Evolutionary conservation across 768 basidiomycete species (phyloP).

Genomic region (Hygrophorus pudorinus): DNA sequence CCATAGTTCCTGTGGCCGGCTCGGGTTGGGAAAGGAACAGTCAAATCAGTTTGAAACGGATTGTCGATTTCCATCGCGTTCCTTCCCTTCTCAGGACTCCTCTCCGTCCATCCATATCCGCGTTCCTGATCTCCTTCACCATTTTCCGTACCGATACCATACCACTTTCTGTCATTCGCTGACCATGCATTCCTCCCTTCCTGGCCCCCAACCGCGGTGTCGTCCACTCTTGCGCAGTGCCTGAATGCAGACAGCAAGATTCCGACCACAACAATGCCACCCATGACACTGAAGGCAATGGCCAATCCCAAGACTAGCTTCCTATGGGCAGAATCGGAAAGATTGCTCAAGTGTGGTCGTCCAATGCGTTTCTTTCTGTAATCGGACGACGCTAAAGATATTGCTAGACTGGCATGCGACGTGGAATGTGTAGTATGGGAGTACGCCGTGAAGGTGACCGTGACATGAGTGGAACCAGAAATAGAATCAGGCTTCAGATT

Average conservation of each 20-base stretch:
- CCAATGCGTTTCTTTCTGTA: conserved; percentile 28
- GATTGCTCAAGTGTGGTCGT: conserved; percentile 20
- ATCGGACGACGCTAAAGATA: conserved; percentile 33
- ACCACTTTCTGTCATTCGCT: conserved; percentile 61
- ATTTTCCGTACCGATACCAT: conserved; percentile 37
- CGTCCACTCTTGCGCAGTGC: conserved; percentile 46
- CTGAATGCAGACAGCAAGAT: conserved; percentile 46
- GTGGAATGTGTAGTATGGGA: conserved; percentile 58
- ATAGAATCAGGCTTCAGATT: conserved; percentile 24
- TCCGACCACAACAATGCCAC: conserved; percentile 45
- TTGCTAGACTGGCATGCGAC: conserved; percentile 50
- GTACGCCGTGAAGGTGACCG: conserved; percentile 58
- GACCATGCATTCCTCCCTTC: conserved; percentile 50
- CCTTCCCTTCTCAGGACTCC: conserved; percentile 16
- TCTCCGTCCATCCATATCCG: conserved; percentile 22
- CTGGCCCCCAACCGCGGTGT: conserved; percentile 50
- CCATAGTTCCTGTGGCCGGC: conserved; percentile 19
- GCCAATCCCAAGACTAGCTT: conserved; percentile 48
- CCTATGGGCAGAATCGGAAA: conserved; percentile 33
- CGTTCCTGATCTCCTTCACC: conserved; percentile 7
- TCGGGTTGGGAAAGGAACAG: conserved; percentile 3
- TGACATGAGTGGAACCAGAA: conserved; percentile 22
- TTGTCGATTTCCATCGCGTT: conserved; percentile 12
- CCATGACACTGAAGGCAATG: conserved; percentile 53
- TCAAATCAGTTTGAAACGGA: not conserved